Evolutionary conservation across 176 grass and related monocot species (phyloP), one percentile per base, ranked within the genome.

Genomic region (Eremochloa ophiuroides): DNA sequence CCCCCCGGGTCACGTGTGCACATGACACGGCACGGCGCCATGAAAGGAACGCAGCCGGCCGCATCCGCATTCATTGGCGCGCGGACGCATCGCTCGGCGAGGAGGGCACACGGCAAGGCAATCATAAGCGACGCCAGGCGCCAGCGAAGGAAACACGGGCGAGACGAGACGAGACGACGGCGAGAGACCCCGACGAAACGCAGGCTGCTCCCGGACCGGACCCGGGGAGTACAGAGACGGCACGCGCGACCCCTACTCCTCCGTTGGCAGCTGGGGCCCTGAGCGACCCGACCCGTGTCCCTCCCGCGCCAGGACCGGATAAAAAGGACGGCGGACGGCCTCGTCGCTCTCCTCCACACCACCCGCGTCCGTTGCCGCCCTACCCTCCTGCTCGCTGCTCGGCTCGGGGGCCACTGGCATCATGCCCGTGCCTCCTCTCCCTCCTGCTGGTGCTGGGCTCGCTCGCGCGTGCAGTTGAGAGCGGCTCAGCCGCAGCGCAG

Each of bases 61-160:
- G 38, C 48, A 79, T 83, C 5, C 43, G 38, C 48, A 79, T 83
- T 74, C 75, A 84, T 80, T 67, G 68, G 37, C 80, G 34, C 38
- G 27, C 47, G 11, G 60, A 51, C 44, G 58, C 29, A 74, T 23
- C 40, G 4, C 2, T 5, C 35, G 35, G 35, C 35, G 5, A 37
- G 40, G 39, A 6, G 10, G 40, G 41, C 51, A 3, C 51, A 56
- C 51, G 22, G 51, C 51, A 56, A 56, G n/a, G n/a, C 34, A 35
- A 35, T 59, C 55, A 59, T 59, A 22, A 26, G 55, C 55, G n/a
- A 59, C n/a, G 55, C 15, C 46, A 50, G 46, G 48, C 18, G 55
- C 55, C 55, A 25, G 55, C 55, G n/a, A 51, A 51, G 48, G 48
- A 51, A 51, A 51, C 48, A 20, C 43, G 43, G 43, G 43, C 43